A percentile compares a stretch with the other conserved stretches of the same genome.
Evolutionary conservation across 148 eudicot species (phyloP).

Genomic region (Cornus controversa): DNA sequence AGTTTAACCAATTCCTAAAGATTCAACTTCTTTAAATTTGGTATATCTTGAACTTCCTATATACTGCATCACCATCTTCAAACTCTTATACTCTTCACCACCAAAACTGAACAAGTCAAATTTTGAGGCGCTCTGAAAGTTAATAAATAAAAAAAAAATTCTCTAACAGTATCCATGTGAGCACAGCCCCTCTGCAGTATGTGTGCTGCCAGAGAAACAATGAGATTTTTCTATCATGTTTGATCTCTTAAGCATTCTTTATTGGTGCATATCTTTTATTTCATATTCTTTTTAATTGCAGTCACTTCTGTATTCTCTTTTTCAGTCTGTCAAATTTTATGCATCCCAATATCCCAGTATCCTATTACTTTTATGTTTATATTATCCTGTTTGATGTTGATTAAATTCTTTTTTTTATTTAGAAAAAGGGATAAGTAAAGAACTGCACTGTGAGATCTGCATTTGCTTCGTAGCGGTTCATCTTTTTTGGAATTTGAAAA

Average conservation of each 20-base stretch:
- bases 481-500: slow-evolving; percentile 2
- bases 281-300: background rate
- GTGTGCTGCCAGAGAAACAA: background rate
- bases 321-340: too few species aligned
- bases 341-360: background rate
- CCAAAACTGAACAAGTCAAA: background rate
- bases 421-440: background rate
- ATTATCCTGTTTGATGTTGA: background rate
- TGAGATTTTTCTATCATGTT: background rate
- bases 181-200: background rate
- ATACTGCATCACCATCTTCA: too few species aligned
- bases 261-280: background rate
- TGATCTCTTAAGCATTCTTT: background rate
- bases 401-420: background rate
- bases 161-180: background rate
- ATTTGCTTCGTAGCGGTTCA: background rate
- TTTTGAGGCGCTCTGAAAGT: background rate
- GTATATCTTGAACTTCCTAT: too few species aligned
- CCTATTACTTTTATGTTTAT: background rate
- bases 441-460: background rate
- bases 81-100: background rate
- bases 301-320: background rate
- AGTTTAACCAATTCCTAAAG: background rate
- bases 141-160: too few species aligned
- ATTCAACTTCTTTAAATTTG: background rate